Evolutionary conservation across 2,329 filamentous ascomycete genomes (phyloP).

Genomic region (Aspergillus sp.): DNA sequence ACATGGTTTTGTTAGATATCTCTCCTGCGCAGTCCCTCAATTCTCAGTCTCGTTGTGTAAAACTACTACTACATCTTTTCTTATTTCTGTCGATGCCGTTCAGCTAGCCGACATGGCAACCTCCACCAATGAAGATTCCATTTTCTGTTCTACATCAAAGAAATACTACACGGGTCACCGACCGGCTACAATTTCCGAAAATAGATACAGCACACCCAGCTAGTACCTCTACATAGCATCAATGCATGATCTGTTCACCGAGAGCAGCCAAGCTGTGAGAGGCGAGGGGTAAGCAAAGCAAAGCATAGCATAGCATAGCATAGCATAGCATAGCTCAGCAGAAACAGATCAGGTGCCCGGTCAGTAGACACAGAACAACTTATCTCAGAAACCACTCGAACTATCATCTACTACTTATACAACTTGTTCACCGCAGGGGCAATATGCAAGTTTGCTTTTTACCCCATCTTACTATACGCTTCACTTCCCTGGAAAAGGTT

Average conservation of each 20-base stretch:
- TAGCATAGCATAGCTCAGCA: neutral
- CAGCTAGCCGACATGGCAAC: slow-evolving; percentile 25
- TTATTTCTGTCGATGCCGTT: slow-evolving; percentile 15
- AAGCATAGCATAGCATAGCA: no score
- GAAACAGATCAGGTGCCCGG: neutral
- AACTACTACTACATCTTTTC: slow-evolving; percentile 31
- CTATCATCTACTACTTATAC: no score
- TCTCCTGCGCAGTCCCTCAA: slow-evolving; percentile 21
- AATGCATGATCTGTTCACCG: neutral
- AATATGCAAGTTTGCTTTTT: neutral
- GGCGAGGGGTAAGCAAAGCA: neutral
- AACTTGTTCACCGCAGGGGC: neutral
- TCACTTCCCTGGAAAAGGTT: neutral
- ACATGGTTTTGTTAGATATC: slow-evolving; percentile 25
- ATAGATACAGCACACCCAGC: neutral
- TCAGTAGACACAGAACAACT: no score
- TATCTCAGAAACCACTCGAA: no score
- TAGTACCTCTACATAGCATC: no score
- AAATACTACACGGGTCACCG: neutral
- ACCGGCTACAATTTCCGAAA: neutral
- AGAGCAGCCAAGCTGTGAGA: neutral
- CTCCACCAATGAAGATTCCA: slow-evolving; percentile 21
- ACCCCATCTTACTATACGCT: neutral
- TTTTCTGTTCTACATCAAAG: slow-evolving; percentile 4
- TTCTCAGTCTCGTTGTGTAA: slow-evolving; percentile 31